Evolutionary conservation across 2,329 filamentous ascomycete species (phyloP), one percentile per base, ranked within the genome.

Genomic region (Gaeumannomyces tritici): DNA sequence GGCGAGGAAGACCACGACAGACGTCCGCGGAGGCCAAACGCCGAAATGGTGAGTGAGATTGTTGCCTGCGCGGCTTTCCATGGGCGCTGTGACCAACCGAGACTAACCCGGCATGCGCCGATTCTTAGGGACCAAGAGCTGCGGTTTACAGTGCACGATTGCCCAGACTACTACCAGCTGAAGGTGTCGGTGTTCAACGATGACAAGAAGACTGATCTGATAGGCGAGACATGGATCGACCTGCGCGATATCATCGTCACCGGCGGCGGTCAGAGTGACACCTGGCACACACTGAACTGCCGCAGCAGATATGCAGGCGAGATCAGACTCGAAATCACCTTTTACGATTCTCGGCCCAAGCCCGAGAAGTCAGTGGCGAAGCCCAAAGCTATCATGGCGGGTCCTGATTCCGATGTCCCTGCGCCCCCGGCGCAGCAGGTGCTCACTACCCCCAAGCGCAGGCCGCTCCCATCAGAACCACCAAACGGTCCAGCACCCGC

Each of bases 101-200:
- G 26, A 51, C 28, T 47, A 28, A 27, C 24, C 28, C 42, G 33
- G 15, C 8, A 47, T 7, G 13, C 27, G 29, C 60, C 33, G 18
- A 26, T 15, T 27, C 12, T 21, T 71, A 99, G 95, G 95, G 95
- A 99, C 74, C 91, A 98, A 76, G 95, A 99, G 75, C 84, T 99
- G 57, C 91, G 95, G 65, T 99, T 98, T 72, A 91, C 86, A 57
- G 95, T 99, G 21, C 93, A 97, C 81, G 93, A 98, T 71, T 97
- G 92, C 21, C 88, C 92, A 24, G 95, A 99, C 76, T 99, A 99
- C 79, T 92, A 91, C 76, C 91, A 93, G 73, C 83, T 99, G 63
- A 99, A 99, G 73, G 83, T 98, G 21, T 97, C 93, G 3, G 85
- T 98, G 7, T 99, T 99, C 78, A 97, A 96, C 72, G 95, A 99